Base-by-base conservation (phyloP, 495 filamentous ascomycete genomes). In the Penicillium coffeae region DNA sequence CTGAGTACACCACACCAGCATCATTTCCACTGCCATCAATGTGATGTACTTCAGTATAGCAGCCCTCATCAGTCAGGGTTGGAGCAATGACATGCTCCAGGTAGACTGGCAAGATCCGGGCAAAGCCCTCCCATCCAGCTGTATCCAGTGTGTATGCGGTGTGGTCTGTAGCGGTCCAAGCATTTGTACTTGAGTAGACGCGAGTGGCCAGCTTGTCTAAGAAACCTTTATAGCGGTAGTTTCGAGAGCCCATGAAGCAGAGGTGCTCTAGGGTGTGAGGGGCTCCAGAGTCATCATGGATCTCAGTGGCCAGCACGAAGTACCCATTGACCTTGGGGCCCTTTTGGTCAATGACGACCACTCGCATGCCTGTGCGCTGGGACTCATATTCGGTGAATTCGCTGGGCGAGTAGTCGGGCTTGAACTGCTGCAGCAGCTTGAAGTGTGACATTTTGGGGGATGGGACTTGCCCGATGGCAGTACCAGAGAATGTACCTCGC, bases 201-300 rank as follows among this genome's bases (percentile, higher is more conserved):
- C 93, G 80, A 8, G 88, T 92, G 9, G 94, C 89, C 45, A 97
- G 78, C 70, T 92, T 95, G 64, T 97, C 93, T 10, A 99, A 74
- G 18, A 97, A 79, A 1, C 94, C 93, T 64, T 96, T 96, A 69
- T 96, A 98, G 30, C 76, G 80, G 71, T 94, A 97, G 65, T 79
- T 90, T 63, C 88, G 90, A 20, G 93, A 97, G 8, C 93, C 93
- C 93, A 97, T 97, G 65, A 99, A 99, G 56, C 89, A 81, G 9
- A 99, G 73, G 73, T 99, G 93, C 73, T 99, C 93, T 21, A 99
- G 74, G 1, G 93, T 99, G 63, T 97, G 93, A 2, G 93, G 93
- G 6, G 93, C 85, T 14, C 93, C 93, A 6, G 92, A 96, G 62
- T 97, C 90, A 67, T 97, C 93, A 52, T 93, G 86, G 55, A 99